These are phyloP conservation scores for Saccharomycopsis microspora DNA, from an alignment of 805 yeast genomes.

Conservation along the genomic window DNA sequence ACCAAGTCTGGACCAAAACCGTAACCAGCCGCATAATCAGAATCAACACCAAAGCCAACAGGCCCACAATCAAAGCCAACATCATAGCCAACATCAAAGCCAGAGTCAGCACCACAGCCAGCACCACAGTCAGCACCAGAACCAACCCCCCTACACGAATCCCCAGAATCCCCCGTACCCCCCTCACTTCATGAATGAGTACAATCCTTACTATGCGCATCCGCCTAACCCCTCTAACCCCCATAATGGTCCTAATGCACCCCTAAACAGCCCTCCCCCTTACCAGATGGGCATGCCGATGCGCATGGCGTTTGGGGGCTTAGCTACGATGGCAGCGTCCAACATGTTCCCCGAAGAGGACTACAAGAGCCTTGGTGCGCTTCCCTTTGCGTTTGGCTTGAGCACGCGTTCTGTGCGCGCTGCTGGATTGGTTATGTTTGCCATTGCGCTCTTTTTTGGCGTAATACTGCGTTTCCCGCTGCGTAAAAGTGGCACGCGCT, in stretches of 20 bases:
- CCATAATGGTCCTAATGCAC: background rate
- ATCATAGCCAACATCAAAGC: background rate
- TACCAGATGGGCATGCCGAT: conserved; percentile 10
- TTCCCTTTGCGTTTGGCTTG: conserved; percentile 2
- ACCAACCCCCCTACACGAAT: background rate
- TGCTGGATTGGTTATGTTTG: too few species aligned
- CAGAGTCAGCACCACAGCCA: background rate
- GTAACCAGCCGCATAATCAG: background rate
- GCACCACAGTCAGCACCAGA: background rate
- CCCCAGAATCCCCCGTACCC: background rate
- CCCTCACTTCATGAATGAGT: background rate
- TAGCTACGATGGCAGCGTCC: conserved; percentile 8
- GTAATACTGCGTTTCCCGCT: background rate
- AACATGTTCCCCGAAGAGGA: conserved; percentile 3
- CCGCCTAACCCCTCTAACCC: background rate
- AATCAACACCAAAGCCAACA: background rate
- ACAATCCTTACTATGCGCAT: background rate
- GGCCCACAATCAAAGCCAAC: background rate
- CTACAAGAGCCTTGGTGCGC: conserved; percentile 3
- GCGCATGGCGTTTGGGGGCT: conserved; percentile 10
- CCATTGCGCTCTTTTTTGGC: background rate
- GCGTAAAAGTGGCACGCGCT: background rate
- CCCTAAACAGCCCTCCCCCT: background rate
- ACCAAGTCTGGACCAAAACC: background rate
- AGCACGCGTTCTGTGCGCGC: background rate